Conservation (phyloP, 2,329 filamentous ascomycete species). For the Paecilomyces fulvus region DNA sequence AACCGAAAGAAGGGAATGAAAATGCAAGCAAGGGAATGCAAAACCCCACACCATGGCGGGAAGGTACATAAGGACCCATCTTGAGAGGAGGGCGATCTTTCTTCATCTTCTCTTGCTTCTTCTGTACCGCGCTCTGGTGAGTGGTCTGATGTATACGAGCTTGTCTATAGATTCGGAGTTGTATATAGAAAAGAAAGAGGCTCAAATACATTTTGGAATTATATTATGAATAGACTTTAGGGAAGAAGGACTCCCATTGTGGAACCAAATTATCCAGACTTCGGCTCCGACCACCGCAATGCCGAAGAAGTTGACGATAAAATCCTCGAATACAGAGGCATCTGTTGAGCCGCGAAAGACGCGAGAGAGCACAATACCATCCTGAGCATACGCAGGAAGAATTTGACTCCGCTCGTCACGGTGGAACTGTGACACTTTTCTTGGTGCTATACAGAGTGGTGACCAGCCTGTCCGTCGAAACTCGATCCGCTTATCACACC, state of each 20-base stretch:
- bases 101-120: not conserved
- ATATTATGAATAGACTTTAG: too few relatives aligned
- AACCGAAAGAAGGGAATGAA: not conserved
- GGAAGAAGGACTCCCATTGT: too few relatives aligned
- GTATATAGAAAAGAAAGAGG: too few relatives aligned
- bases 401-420: conserved; percentile 18
- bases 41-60: not conserved
- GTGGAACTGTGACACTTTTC: conserved; percentile 14
- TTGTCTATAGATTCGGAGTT: not conserved
- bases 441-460: conserved; percentile 19
- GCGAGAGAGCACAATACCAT: conserved; percentile 19
- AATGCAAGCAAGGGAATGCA: not conserved
- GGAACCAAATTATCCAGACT: too few relatives aligned
- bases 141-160: not conserved
- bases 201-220: too few relatives aligned
- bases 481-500: conserved; percentile 27
- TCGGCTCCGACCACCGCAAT: not conserved
- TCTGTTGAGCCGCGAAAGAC: conserved; percentile 24
- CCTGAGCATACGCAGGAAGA: conserved; percentile 23
- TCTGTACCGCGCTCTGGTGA: not conserved
- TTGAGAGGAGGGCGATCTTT: not conserved
- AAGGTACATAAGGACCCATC: not conserved
- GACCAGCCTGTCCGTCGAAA: conserved; percentile 28
- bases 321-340: conserved; percentile 21
- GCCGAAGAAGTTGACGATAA: conserved; percentile 10